Conservation (phyloP, 169 alveolate species). For the Eimeria tenella region DNA sequence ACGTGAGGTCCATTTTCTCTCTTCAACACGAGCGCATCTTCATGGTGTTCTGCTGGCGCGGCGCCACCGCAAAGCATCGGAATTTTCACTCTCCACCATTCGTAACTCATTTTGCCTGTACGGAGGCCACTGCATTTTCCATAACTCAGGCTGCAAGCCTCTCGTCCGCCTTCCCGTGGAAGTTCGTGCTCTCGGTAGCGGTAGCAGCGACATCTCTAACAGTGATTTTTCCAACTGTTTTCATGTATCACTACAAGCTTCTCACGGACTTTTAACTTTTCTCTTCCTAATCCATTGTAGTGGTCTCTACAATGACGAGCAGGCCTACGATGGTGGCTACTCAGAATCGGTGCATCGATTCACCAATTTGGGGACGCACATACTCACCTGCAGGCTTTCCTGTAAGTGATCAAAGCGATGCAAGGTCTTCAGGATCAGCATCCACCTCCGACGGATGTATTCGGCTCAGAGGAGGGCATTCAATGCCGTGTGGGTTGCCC, state of each 20-base stretch:
- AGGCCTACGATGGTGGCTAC: constrained; percentile 58
- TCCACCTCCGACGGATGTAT: constrained; percentile 13
- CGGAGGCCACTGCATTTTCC: constrained; percentile 10
- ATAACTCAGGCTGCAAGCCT: constrained; percentile 48
- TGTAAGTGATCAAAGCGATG: not conserved
- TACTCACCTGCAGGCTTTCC: constrained; percentile 45
- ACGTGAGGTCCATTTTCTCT: constrained; percentile 38
- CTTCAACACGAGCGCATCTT: constrained; percentile 7
- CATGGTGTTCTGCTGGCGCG: constrained; percentile 47
- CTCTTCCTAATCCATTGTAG: constrained; percentile 25
- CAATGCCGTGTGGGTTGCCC: constrained; percentile 45
- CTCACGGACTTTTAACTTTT: not conserved
- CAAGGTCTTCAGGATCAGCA: not conserved
- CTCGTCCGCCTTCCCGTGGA: constrained; percentile 32
- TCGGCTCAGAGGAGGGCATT: constrained; percentile 29
- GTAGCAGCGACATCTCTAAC: constrained; percentile 48
- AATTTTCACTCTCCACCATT: constrained; percentile 5
- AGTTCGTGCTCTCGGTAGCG: constrained; percentile 38
- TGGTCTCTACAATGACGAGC: constrained; percentile 41
- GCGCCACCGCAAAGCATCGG: constrained; percentile 31
- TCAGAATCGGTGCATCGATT: constrained; percentile 62
- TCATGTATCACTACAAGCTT: constrained; percentile 4
- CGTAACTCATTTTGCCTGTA: constrained; percentile 18
- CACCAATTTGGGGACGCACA: constrained; percentile 64
- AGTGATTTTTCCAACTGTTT: not conserved